Conservation (phyloP, 805 yeast species). For the Candida chilensis region DNA sequence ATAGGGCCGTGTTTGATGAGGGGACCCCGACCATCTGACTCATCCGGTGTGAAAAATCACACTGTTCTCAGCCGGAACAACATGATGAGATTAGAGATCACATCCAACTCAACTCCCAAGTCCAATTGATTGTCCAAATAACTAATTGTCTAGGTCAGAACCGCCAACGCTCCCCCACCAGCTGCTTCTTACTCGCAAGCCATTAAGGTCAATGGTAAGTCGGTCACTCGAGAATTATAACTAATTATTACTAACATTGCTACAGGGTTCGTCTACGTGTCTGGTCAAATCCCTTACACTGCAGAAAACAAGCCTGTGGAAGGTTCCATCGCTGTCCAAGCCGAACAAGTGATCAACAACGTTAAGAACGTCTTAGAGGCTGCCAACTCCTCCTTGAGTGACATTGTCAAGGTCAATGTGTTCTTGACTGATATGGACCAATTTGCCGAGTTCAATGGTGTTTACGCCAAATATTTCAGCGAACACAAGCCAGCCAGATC, state of each 20-base stretch:
- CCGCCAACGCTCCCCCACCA: conserved; percentile 86
- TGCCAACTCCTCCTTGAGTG: conserved; percentile 75
- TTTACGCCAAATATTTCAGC: conserved; percentile 70
- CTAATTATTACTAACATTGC: too few species aligned
- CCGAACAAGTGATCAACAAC: conserved; percentile 67
- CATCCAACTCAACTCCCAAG: conserved; percentile 1
- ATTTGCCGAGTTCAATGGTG: conserved; percentile 79
- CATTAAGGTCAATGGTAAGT: conserved; percentile 65
- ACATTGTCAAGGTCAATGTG: conserved; percentile 80
- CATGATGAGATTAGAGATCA: not conserved
- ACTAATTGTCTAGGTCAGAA: conserved; percentile 34
- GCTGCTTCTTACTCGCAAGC: conserved; percentile 98
- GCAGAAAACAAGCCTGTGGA: conserved; percentile 72
- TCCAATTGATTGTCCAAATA: not conserved
- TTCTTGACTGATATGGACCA: conserved; percentile 87
- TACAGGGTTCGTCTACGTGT: conserved; percentile 75
- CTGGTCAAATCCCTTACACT: conserved; percentile 93
- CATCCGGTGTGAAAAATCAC: too few species aligned
- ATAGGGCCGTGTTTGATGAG: not conserved
- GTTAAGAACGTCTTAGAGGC: conserved; percentile 69
- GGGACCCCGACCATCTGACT: too few species aligned
- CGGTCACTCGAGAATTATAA: conserved; percentile 8
- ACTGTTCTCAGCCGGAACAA: too few species aligned
- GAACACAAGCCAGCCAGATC: conserved; percentile 93
- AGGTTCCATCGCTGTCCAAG: conserved; percentile 69